Evolutionary conservation across 495 filamentous ascomycete species (phyloP), one percentile per base, ranked within the genome.

Genomic region (Bombardia bombarda): DNA sequence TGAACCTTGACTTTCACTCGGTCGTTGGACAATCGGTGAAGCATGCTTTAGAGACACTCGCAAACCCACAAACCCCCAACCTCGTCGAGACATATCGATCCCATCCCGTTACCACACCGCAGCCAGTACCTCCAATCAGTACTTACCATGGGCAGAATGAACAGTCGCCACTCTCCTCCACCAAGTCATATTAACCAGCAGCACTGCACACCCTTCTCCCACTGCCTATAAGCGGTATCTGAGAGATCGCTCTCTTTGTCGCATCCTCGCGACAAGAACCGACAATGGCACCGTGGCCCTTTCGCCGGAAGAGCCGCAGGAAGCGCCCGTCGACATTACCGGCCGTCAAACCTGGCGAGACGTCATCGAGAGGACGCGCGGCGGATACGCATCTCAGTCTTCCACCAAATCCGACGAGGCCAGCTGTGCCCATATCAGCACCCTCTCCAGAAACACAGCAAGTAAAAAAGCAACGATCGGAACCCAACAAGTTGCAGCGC

Each of bases 261-360:
- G 22, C 32, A 19, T 17, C 9, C 32, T 14, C 9, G 7, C 32
- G 9, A 1, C 3, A 7, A 21, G 17, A 3, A 22, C 34, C 9
- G 22, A 18, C 34, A 49, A 87, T 86, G 83, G 77, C 78, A 56
- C 67, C 87, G 67, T 89, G 84, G 84, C 84, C 80, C 25, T 89
- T 87, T 61, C 73, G 83, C 61, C 80, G 82, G 43, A 84, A 72
- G 60, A 79, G 70, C 68, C 65, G 66, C 45, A 63, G 68, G 51
- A 69, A 63, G 51, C 65, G 64, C 48, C 52, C 62, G 30, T n/a
- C n/a, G n/a, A n/a, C n/a, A n/a, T n/a, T n/a, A n/a, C n/a, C n/a
- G n/a, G n/a, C n/a, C n/a, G n/a, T n/a, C n/a, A n/a, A n/a, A n/a
- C n/a, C n/a, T n/a, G n/a, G n/a, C n/a, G n/a, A n/a, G n/a, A n/a